Evolutionary conservation across 192 early-diverging fungal species (phyloP).

Genomic region (Backusella luteola): DNA sequence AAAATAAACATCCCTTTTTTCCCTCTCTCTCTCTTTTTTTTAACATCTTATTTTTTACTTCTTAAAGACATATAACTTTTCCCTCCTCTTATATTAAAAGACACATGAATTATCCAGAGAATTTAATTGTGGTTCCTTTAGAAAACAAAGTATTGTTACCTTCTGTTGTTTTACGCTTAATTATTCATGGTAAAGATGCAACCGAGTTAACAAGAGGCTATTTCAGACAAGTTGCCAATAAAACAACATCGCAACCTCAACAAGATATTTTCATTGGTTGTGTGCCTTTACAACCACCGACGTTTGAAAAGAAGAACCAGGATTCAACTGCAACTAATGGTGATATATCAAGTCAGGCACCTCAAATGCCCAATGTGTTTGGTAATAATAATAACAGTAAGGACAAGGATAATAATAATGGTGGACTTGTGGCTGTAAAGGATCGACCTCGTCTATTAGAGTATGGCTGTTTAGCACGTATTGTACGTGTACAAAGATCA

Average conservation of each 20-base stretch:
- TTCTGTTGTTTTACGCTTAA: slow-evolving; percentile 57
- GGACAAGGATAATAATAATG: not conserved
- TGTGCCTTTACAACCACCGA: slow-evolving; percentile 27
- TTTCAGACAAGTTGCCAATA: not conserved
- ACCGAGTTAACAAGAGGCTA: slow-evolving; percentile 47
- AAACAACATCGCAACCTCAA: not conserved
- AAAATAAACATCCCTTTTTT: not conserved
- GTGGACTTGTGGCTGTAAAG: not conserved
- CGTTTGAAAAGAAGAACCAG: not conserved
- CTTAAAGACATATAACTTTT: not conserved
- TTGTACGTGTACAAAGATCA: slow-evolving; percentile 56
- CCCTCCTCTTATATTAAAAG: not conserved
- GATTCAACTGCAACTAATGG: not conserved
- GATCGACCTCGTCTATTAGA: slow-evolving; percentile 28
- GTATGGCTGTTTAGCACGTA: slow-evolving; percentile 50
- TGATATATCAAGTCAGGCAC: slow-evolving; percentile 14
- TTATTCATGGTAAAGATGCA: slow-evolving; percentile 55
- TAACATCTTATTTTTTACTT: not conserved
- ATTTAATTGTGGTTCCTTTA: slow-evolving; percentile 47
- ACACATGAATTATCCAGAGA: slow-evolving; percentile 37
- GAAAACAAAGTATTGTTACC: slow-evolving; percentile 63
- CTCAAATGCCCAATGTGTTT: slow-evolving; percentile 25
- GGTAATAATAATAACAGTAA: not conserved
- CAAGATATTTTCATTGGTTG: slow-evolving; percentile 39
- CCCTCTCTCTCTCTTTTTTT: not conserved